Conservation (phyloP, 495 filamentous ascomycete genomes). For the Lasiosphaeris hirsuta region DNA sequence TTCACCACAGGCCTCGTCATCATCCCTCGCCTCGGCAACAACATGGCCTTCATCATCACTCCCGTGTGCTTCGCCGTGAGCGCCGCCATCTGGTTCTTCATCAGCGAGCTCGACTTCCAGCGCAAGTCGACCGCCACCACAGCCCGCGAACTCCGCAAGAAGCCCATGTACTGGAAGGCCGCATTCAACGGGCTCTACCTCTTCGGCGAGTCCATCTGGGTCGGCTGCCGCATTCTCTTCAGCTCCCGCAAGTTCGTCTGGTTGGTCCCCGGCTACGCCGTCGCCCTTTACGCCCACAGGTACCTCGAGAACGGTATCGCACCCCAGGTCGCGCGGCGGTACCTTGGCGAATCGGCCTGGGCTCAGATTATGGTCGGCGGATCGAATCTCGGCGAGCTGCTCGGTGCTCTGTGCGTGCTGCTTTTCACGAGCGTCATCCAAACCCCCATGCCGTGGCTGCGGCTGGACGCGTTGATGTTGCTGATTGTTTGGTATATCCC, state of each 20-base stretch:
- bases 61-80: conserved; percentile 39
- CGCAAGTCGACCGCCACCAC: conserved; percentile 5
- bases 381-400: conserved; percentile 43
- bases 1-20: conserved; percentile 41
- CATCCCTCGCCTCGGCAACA: conserved; percentile 43
- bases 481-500: conserved; percentile 42
- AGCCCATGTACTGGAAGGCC: conserved; percentile 22
- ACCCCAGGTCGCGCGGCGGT: conserved; percentile 38
- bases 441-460: conserved; percentile 45
- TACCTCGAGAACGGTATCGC: conserved; percentile 45
- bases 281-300: conserved; percentile 44
- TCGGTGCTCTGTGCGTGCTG: conserved; percentile 42
- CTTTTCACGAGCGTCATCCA: conserved; percentile 39
- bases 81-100: conserved; percentile 37
- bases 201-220: conserved; percentile 38
- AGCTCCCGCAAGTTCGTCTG: conserved; percentile 43
- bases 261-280: conserved; percentile 42
- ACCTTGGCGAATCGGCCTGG: conserved; percentile 40
- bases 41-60: conserved; percentile 43
- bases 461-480: conserved; percentile 39
- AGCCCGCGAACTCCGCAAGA: not conserved
- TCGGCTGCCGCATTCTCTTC: conserved; percentile 41
- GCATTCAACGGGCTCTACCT: conserved; percentile 31
- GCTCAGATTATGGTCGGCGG: conserved; percentile 47
- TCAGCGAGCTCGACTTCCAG: conserved; percentile 33